Evolutionary conservation across 2,329 filamentous ascomycete species (phyloP), one percentile per base, ranked within the genome.

Genomic region (Scedosporium minutisporum): DNA sequence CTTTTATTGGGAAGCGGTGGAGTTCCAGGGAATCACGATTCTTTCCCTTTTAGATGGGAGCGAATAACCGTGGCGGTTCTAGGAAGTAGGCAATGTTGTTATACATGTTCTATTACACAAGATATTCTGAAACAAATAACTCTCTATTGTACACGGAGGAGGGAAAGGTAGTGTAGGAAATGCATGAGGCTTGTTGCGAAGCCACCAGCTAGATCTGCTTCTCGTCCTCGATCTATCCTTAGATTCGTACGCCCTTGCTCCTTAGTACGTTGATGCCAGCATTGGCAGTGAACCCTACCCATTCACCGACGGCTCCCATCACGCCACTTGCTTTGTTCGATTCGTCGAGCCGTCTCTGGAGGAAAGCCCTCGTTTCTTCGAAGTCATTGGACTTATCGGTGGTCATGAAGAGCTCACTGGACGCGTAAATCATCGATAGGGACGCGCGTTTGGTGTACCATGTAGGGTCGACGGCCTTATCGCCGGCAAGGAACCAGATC

Each of bases 351-450:
- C 93, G 82, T 53, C 91, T 82, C 62, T 87, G 83, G 61, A 97
- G 77, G 72, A 97, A 99, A 9, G 84, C 81, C 66, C 87, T 87
- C 3, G 95, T 97, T 65, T 93, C 90, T 9, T 71, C 73, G 69
- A 90, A 95, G n/a, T 84, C 85, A 0, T 82, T 77, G 3, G 88
- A 92, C 64, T 79, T 81, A 74, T 97, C 95, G 64, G 89, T 92
- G 23, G 92, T 97, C 92, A 97, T 97, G 76, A 93, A 96, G 4
- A 97, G 79, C 76, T 99, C 95, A 63, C 88, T 83, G 41, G 87
- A 85, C 60, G 91, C 91, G 68, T 86, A 86, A 51, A 83, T 78
- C 67, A 81, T 75, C 41, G 82, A 82, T 9, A 86, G 73, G 21
- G 79, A 80, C 3, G 78, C 82, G 58, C 83, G 81, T 71, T 85